Base-by-base conservation (phyloP, 352 stramenopile species). In the Thraustotheca clavata region DNA sequence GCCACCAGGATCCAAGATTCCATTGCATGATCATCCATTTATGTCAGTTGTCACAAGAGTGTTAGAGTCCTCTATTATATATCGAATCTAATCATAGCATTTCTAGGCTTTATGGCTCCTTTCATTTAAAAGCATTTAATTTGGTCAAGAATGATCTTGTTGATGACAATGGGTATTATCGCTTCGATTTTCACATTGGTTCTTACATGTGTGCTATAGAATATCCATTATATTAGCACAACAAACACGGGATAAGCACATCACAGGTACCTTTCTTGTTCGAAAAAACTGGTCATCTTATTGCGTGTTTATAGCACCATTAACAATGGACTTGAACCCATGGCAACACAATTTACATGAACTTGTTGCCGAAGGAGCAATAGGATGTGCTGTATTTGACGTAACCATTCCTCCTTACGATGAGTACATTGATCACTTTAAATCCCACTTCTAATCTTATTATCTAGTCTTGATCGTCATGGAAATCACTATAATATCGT, bases 391-490 rank as follows among this genome's bases (percentile, higher is more conserved):
- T 4, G 87, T 94, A 60, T 82, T 94, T 39, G 84, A 94, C 74
- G 89, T 94, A 57, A 79, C 91, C 49, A 90, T 82, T 22, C 84
- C 84, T n/a, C 84, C 84, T 4, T 94, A 94, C 67, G 78, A 91
- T 48, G 57, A 65, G 57, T 65, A 65, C 36, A 39, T 61, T 9
- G 38, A 31, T 9, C 26, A 9, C 20, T 6, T 16, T 12, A 14
- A 26, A 29, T 32, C 22, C 11, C 4, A 6, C 3, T 52, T 6
- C 11, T 52, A 14, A 24, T 20, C 36, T 11, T 35, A 18, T 35
- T 33, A 3, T 16, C 2, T 54, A 65, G 57, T 29, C 18, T 54
- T 33, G 35, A 65, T 24, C 57, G 57, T 34, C 57, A 65, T 34
- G 57, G 57, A 5, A 52, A 65, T 32, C 35, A 65, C 20, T 65